Base-by-base conservation (phyloP, 352 stramenopile genomes). In the Phytopythium oedochilum region DNA sequence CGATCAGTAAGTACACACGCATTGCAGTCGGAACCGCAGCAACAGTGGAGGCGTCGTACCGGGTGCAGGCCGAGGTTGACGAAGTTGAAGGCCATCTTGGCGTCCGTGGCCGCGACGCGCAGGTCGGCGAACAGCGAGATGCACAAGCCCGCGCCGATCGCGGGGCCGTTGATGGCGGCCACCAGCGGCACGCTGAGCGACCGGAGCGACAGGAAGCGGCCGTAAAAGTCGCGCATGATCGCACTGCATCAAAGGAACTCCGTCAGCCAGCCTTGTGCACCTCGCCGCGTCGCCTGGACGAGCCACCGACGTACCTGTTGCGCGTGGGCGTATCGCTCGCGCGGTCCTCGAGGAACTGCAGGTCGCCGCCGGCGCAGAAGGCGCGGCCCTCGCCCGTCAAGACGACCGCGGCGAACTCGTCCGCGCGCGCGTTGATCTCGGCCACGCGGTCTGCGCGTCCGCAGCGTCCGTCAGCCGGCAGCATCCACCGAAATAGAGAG, bases 31-130 rank as follows among this genome's bases (percentile, higher is more conserved):
- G n/a, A n/a, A n/a, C n/a, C n/a, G n/a, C n/a, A n/a, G n/a, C n/a
- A n/a, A n/a, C n/a, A n/a, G n/a, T n/a, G n/a, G n/a, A n/a, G 14
- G 5, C 17, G 18, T 40, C 56, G 18, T 51, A 82, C 72, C 4
- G 83, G 76, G 49, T 96, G 88, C 18, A 97, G 76, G 0, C 89
- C 89, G 12, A 96, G 56, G 60, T 87, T 83, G 25, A 86, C 75
- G 61, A 96, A 97, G 39, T 82, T 96, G 58, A 96, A 92, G 39
- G 88, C 86, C 57, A 96, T 77, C 60, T 94, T 91, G 29, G 83
- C 69, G 38, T 76, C 73, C n/a, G 68, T 63, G 1, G 67, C 66
- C 0, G 71, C 79, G 17, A 96, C 73, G 20, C 88, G 74, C 12
- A 94, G 66, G 60, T 97, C 88, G 28, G 79, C 90, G 18, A 90